Evolutionary conservation across 2,329 filamentous ascomycete species (phyloP).

Genomic region (Fusarium sp.): DNA sequence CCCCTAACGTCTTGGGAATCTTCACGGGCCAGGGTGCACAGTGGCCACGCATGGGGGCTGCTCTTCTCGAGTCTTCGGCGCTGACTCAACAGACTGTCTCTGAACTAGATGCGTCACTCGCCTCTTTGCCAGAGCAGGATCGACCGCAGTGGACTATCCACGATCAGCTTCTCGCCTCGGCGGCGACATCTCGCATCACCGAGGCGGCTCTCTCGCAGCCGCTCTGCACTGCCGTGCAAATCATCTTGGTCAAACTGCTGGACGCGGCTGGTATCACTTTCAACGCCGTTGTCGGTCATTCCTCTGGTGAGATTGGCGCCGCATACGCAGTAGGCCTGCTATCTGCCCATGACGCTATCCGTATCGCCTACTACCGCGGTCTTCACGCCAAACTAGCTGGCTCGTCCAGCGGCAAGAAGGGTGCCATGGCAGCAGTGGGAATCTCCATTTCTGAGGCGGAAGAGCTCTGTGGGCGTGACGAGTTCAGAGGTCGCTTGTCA

Average conservation of each 20-base stretch:
- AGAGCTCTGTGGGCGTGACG: too few species aligned
- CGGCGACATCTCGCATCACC: neutral
- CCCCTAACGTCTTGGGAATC: neutral
- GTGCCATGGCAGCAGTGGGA: neutral
- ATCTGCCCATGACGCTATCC: constrained; percentile 53
- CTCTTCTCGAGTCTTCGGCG: neutral
- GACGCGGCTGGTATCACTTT: constrained; percentile 48
- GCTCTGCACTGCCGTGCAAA: neutral
- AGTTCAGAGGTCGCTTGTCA: neutral
- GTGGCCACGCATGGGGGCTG: neutral
- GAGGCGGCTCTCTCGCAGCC: neutral
- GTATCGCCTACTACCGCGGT: constrained; percentile 36
- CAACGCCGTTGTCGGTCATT: constrained; percentile 57
- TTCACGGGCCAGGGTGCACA: constrained; percentile 7
- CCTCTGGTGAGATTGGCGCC: constrained; percentile 60
- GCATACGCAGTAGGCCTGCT: constrained; percentile 41
- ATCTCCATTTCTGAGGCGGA: too few species aligned
- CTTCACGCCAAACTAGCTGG: neutral
- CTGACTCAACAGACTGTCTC: too few species aligned
- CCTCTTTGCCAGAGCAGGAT: neutral
- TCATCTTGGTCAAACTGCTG: neutral
- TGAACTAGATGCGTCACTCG: neutral
- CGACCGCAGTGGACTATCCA: neutral
- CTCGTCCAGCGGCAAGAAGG: neutral
- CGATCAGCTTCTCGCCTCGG: neutral